Evolutionary conservation across 805 yeast species (phyloP), one percentile per base, ranked within the genome.

Genomic region (Sungouiella thailandica): DNA sequence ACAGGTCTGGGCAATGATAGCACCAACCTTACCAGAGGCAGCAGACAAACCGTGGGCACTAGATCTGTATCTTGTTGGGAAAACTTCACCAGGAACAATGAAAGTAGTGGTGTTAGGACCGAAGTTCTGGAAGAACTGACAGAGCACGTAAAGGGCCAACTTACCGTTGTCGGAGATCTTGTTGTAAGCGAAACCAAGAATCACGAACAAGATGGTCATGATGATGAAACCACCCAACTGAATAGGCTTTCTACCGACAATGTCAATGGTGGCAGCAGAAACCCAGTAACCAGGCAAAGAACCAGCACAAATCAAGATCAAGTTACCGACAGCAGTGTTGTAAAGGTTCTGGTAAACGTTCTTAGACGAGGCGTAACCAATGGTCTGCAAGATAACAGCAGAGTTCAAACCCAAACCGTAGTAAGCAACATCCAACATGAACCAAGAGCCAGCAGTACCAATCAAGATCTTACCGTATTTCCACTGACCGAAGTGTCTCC

Each of bases 21-120:
- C 95, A 69, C 96, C 96, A 51, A 86, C 70, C 62, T 87, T 87
- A 72, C 96, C 96, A 22, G 78, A 62, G 32, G 94, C 96, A 50
- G 96, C 96, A 44, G 95, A 86, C 43, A 87, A 73, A 73, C 96
- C 96, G 53, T 87, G 96, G 31, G 96, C 95, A 47, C 95, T 79
- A 16, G 95, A 86, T 80, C 96, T 83, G 68, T 86, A 87, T 73
- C 95, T 80, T 37, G 96, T 87, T 60, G 96, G 96, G 82, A 70
- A 88, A 58, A 78, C 68, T 70, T 87, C 96, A 65, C 95, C 96
- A 31, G 96, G 95, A 56, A 84, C 74, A 53, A 87, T 78, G 58
- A 87, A 87, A 35, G 96, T 87, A 31, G 96, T 88, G 41, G 88
- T 78, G 72, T 87, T 87, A 59, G 96, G 95, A 57, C 96, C 96